These are phyloP conservation scores for Neonectria faginata DNA, from an alignment of 2,329 filamentous ascomycete species.

Conservation along the genomic window DNA sequence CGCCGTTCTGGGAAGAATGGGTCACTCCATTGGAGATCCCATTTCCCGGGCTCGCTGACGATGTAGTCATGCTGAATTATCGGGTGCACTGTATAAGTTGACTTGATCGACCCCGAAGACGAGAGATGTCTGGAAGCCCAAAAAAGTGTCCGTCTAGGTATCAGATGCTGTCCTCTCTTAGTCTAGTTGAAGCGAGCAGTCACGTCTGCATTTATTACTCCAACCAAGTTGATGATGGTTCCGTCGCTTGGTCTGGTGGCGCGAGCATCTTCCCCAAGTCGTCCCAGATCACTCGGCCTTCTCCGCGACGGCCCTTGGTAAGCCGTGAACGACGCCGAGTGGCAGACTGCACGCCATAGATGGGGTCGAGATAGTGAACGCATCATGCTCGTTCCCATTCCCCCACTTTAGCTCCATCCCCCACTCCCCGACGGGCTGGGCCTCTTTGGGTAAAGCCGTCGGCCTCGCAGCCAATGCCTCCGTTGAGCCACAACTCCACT, in stretches of 20 bases:
- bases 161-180: slow-evolving; percentile 4
- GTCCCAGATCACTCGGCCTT: slow-evolving; percentile 19
- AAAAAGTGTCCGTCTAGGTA: background rate
- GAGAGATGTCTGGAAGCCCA: background rate
- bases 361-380: slow-evolving; percentile 23
- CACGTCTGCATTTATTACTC: slow-evolving; percentile 22
- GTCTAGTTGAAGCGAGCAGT: slow-evolving; percentile 10
- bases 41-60: slow-evolving; percentile 24
- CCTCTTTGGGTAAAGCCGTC: background rate
- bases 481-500: slow-evolving; percentile 10
- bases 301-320: slow-evolving; percentile 16
- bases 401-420: slow-evolving; percentile 14
- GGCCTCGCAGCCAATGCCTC: background rate
- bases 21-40: slow-evolving; percentile 24
- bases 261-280: slow-evolving; percentile 11
- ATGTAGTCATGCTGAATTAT: slow-evolving; percentile 16
- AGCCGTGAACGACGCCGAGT: background rate
- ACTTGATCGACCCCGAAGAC: slow-evolving; percentile 1
- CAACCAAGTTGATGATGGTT: slow-evolving; percentile 16
- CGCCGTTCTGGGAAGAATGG: slow-evolving; percentile 6
- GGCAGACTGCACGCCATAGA: slow-evolving; percentile 20
- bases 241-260: slow-evolving; percentile 1
- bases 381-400: background rate
- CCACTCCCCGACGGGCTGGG: slow-evolving; percentile 21
- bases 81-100: background rate